phyloP scores from a whole-genome alignment of 2,329 filamentous ascomycete species.

The Tolypocladium album region DNA sequence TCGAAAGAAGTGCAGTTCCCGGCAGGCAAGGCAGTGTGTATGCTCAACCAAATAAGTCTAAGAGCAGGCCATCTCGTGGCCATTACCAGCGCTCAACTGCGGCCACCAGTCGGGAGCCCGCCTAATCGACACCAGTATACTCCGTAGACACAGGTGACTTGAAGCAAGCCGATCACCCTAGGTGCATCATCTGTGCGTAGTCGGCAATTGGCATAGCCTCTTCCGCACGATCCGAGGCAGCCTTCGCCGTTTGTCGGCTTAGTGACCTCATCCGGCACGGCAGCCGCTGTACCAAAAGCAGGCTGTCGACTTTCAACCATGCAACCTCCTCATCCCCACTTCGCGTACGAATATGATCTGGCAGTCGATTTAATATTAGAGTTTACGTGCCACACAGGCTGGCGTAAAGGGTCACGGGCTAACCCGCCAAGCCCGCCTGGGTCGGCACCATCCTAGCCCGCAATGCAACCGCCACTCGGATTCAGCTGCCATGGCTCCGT shows the following conservation, averaged over 20 bases:
- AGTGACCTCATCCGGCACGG: background rate
- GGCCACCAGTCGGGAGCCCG: background rate
- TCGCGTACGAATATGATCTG: background rate
- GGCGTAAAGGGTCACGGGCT: background rate
- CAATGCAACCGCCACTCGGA: background rate
- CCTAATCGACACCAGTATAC: background rate
- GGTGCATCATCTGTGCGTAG: background rate
- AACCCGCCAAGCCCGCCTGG: background rate
- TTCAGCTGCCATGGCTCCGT: background rate
- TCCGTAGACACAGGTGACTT: too few relatives aligned
- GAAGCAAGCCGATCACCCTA: background rate
- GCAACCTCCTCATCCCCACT: too few relatives aligned
- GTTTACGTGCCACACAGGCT: background rate
- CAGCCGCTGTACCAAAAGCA: background rate
- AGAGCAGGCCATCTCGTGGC: background rate
- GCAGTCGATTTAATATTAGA: background rate
- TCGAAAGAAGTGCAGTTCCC: background rate
- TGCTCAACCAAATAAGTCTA: background rate
- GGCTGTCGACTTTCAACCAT: too few relatives aligned
- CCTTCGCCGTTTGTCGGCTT: too few relatives aligned
- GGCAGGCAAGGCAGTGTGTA: background rate
- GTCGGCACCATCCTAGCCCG: background rate
- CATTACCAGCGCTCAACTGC: background rate
- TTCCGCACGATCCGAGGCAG: background rate
- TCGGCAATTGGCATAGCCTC: background rate